Base-by-base conservation (phyloP, 23 red algal genomes). In the Gracilaria gracilis region DNA sequence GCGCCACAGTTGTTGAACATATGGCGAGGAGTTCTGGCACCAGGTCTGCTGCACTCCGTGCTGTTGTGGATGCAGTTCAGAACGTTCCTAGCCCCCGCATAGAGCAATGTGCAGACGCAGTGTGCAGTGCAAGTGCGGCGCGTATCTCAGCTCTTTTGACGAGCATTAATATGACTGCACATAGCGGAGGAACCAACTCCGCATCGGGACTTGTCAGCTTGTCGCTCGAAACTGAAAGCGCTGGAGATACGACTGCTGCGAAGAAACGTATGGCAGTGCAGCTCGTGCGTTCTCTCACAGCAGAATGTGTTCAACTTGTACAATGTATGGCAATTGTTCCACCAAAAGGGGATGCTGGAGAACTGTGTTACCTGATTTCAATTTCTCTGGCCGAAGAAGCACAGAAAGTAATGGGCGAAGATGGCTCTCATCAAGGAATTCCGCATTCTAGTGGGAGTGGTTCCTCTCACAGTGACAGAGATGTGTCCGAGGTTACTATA, bases 371-470 rank as follows among this genome's bases (percentile, higher is more conserved):
- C 50, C 54, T 75, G 34, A 79, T 92, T 39, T 77, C 89, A 4
- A 44, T 84, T 29, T 73, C 78, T 2, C n/a, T 92, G 23, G 89
- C 69, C 7, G 80, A 92, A 74, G 89, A 92, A 75, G 89, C 89
- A 32, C 77, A 92, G 48, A 73, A 69, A 46, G 32, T 79, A 62
- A n/a, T 83, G 19, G 89, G 89, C 20, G 87, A 90, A 81, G 53
- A 51, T 67, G 35, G 57, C 32, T 80, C 71, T 27, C 49, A 64
- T 15, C 49, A 54, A 70, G 55, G 46, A 27, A 11, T 55, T 31
- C 19, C 57, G 9, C 25, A 49, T 19, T 44, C 47, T 29, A 9
- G 14, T 46, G 42, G 27, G 13, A 32, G 55, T 51, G 75, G 75
- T 32, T 80, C 76, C 13, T 32, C 36, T 80, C 42, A 36, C 25